A percentile compares a stretch with the other conserved stretches of the same genome.
Conservation (phyloP, 352 stramenopile species). For the Globisporangium rhizosaccharum region DNA sequence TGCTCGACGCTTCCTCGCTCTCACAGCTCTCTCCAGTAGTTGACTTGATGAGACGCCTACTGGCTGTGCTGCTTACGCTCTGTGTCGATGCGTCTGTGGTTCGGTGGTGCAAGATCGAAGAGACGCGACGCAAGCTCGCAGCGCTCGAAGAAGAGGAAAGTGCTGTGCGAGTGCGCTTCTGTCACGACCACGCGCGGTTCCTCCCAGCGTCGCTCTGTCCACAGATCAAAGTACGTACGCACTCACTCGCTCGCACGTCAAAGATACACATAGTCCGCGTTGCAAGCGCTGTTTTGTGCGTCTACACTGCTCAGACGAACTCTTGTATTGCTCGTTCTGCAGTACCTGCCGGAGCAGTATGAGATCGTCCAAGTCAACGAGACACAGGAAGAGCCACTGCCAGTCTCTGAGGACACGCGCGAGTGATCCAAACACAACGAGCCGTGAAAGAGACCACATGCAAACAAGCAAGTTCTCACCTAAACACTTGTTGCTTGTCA, state of each 20-base stretch:
- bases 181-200: constrained; percentile 55
- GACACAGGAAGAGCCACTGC: background rate
- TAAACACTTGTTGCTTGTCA: no score
- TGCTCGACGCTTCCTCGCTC: background rate
- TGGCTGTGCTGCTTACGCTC: background rate
- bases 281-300: no score
- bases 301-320: no score
- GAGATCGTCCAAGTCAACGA: constrained; percentile 28
- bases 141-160: constrained; percentile 45
- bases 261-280: no score
- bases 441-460: no score
- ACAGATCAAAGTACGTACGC: constrained; percentile 48
- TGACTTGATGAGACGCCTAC: no score
- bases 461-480: no score
- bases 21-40: background rate
- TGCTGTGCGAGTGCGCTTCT: constrained; percentile 35
- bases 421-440: background rate
- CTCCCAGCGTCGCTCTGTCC: constrained; percentile 67
- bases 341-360: constrained; percentile 54
- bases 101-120: constrained; percentile 33
- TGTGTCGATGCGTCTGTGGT: background rate
- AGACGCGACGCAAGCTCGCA: constrained; percentile 44
- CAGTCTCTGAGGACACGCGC: background rate
- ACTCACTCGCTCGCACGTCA: no score
- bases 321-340: background rate